Evolutionary conservation across 2,329 filamentous ascomycete species (phyloP), one percentile per base, ranked within the genome.

Genomic region (Lasiodiplodia theobromae): DNA sequence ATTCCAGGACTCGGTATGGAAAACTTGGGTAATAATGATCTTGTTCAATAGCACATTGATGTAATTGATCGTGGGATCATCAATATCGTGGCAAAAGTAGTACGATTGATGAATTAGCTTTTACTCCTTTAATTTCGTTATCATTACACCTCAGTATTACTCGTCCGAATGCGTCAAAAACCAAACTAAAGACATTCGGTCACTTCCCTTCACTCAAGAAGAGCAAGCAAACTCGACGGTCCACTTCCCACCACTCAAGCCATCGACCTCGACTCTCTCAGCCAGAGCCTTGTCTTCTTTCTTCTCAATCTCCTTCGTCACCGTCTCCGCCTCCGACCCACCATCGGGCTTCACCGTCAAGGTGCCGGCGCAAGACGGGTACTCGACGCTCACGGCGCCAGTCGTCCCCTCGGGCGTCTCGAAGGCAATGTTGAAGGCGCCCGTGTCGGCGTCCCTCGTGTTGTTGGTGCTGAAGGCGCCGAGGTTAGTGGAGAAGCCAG

Each of bases 401-500:
- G n/a, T 73, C 1, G 76, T 79, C 3, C 74, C 76, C 51, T 72
- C 70, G 0, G 77, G 77, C 34, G 75, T 68, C 66, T 77, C 73
- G 68, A 79, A 77, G 14, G 73, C 82, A 1, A 85, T 23, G 14
- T 4, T 25, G 2, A 65, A 56, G 3, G 51, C 67, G 5, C 67
- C 60, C 51, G 51, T 60, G 51, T 51, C 51, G 1, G 37, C 23
- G 65, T 38, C 74, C 69, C 28, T 68, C 72, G 74, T 0, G 80
- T 82, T 1, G 76, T 75, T 28, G 65, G 71, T 8, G 23, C 10
- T 52, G 71, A 74, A 37, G 58, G 74, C 71, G 31, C 84, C 84
- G 28, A 85, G 69, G 14, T 70, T 70, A 0, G 84, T 86, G 37
- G 74, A 77, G 68, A 86, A 86, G 0, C 83, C 84, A 2, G 79